A percentile compares a stretch with the other conserved stretches of the same genome.
Evolutionary conservation across 345 rosid genomes (phyloP).

Genomic region (Hibiscus syriacus): DNA sequence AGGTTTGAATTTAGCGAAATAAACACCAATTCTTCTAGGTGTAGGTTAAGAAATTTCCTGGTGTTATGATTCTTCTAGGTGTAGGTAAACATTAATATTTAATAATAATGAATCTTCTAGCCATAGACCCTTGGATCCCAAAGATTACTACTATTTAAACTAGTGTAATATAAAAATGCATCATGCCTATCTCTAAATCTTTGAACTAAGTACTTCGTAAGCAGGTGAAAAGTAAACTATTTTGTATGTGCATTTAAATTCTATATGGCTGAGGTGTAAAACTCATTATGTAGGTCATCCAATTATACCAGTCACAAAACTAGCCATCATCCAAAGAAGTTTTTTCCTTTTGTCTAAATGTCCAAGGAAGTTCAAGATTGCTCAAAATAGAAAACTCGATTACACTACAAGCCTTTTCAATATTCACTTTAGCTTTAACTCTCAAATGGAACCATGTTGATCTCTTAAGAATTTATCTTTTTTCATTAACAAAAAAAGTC

Average conservation of each 20-base stretch:
- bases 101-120: background rate
- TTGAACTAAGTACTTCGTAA: background rate
- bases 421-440: background rate
- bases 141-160: background rate
- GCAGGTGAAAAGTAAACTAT: background rate
- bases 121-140: background rate
- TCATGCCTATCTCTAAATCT: background rate
- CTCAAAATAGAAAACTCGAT: background rate
- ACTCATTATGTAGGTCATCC: background rate
- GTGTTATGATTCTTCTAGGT: background rate
- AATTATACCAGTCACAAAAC: background rate
- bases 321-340: background rate
- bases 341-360: background rate
- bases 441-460: background rate
- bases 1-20: too few species aligned
- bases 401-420: background rate
- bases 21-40: too few species aligned
- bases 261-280: background rate
- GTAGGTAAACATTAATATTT: background rate
- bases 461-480: background rate
- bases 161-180: background rate
- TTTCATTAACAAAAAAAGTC: background rate
- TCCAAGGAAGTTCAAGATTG: background rate
- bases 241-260: background rate
- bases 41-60: background rate